A percentile compares a stretch with the other conserved stretches of the same genome.
Conservation (phyloP, 768 basidiomycete genomes). For the Russula virescens region DNA sequence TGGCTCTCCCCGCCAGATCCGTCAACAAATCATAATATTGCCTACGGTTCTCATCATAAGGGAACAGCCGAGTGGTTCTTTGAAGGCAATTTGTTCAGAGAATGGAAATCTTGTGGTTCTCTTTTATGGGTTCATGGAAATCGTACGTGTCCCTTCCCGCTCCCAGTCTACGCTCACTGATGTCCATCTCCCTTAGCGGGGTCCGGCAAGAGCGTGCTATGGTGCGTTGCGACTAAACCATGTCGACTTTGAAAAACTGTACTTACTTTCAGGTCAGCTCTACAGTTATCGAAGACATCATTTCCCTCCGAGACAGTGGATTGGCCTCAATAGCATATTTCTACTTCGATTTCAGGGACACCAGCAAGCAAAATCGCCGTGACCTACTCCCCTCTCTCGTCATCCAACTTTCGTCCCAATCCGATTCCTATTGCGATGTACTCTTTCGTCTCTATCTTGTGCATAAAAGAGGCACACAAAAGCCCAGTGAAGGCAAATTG, state of each 20-base stretch:
- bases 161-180: background rate
- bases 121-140: slow-evolving; percentile 1
- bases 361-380: background rate
- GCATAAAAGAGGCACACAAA: background rate
- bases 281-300: background rate
- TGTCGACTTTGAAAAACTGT: background rate
- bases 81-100: background rate
- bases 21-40: background rate
- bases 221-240: background rate
- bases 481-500: background rate
- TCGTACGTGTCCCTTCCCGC: background rate
- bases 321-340: background rate
- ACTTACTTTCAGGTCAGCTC: background rate
- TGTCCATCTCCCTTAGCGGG: background rate
- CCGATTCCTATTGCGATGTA: background rate
- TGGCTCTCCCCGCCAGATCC: slow-evolving; percentile 1
- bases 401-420: background rate
- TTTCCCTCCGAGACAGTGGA: too few species aligned
- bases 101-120: background rate
- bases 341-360: background rate
- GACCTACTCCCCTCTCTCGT: background rate
- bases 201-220: background rate
- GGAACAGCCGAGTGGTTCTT: background rate
- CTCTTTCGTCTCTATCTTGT: background rate
- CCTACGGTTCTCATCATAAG: background rate